phyloP scores from a whole-genome alignment of 2,329 filamentous ascomycete genomes.

The Coniochaeta pulveracea region DNA sequence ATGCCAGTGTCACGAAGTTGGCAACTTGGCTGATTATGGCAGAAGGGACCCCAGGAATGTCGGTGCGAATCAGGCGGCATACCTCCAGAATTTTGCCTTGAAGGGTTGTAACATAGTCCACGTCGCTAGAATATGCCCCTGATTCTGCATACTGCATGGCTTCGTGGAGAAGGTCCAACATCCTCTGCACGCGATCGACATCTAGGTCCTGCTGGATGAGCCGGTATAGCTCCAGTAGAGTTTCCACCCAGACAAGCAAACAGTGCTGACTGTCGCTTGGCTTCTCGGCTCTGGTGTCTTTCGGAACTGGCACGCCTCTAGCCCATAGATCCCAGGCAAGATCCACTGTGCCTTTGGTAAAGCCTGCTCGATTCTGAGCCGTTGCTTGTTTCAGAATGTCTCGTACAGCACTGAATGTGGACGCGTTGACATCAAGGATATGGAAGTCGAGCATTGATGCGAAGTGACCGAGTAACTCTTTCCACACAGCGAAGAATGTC shows the following conservation, averaged over 20 bases:
- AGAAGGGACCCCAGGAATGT: constrained; percentile 52
- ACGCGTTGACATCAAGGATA: constrained; percentile 60
- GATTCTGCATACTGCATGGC: constrained; percentile 61
- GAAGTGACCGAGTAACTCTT: constrained; percentile 59
- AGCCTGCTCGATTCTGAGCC: constrained; percentile 27
- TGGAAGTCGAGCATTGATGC: constrained; percentile 50
- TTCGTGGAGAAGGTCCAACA: constrained; percentile 59
- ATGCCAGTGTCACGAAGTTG: constrained; percentile 61
- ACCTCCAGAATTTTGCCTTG: constrained; percentile 60
- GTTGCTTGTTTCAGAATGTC: constrained; percentile 46
- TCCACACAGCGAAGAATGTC: constrained; percentile 65
- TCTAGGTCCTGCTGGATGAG: constrained; percentile 56
- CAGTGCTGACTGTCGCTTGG: constrained; percentile 64
- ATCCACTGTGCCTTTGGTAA: constrained; percentile 42
- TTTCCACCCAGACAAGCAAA: constrained; percentile 71
- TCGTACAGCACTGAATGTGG: constrained; percentile 55
- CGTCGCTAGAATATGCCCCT: constrained; percentile 57
- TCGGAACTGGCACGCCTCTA: constrained; percentile 45
- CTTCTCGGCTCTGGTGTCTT: constrained; percentile 28
- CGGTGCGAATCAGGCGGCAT: constrained; percentile 55
- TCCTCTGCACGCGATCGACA: constrained; percentile 49
- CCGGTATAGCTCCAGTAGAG: constrained; percentile 67
- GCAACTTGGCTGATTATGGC: constrained; percentile 60
- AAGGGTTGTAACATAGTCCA: constrained; percentile 61
- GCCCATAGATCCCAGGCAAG: constrained; percentile 62